Conservation (phyloP, 1,284 basidiomycete species). For the Papiliotrema fonsecae region DNA sequence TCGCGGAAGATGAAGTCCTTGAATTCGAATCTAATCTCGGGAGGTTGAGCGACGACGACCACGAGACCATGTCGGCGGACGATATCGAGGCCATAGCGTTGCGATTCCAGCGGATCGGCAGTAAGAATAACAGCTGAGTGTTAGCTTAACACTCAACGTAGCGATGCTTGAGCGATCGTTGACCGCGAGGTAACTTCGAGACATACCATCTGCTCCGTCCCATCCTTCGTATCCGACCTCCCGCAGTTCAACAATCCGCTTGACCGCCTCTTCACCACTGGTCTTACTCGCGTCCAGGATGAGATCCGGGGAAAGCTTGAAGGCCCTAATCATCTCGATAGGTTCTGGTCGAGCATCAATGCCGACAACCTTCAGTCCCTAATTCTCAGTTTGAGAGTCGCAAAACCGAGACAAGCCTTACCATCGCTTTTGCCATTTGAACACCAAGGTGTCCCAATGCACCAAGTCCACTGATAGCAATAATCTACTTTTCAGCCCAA, state of each 20-base stretch:
- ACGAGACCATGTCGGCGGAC: constrained; percentile 16
- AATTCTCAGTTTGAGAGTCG: neutral
- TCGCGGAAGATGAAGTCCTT: constrained; percentile 22
- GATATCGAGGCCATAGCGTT: constrained; percentile 11
- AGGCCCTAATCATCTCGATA: constrained; percentile 7
- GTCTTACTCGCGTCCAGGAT: constrained; percentile 16
- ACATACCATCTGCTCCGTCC: constrained; percentile 21
- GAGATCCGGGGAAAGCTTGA: constrained; percentile 13
- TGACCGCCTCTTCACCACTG: constrained; percentile 9
- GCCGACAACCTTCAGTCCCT: constrained; percentile 21
- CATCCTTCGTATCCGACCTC: constrained; percentile 16
- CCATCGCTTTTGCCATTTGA: constrained; percentile 30
- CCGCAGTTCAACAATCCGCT: constrained; percentile 14
- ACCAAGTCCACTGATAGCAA: constrained; percentile 29
- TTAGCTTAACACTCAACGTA: no score
- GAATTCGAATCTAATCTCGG: constrained; percentile 14
- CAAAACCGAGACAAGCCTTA: constrained; percentile 6
- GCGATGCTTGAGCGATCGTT: no score
- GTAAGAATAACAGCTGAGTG: constrained; percentile 14
- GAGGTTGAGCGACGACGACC: constrained; percentile 19
- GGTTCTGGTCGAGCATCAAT: constrained; percentile 20
- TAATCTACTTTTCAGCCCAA: constrained; percentile 5
- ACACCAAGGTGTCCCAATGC: constrained; percentile 26
- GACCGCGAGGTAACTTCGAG: neutral
- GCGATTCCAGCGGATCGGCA: constrained; percentile 6